These are phyloP conservation scores for Neocucurbitaria cava DNA, from an alignment of 2,329 filamentous ascomycete genomes.

Conservation along the genomic window DNA sequence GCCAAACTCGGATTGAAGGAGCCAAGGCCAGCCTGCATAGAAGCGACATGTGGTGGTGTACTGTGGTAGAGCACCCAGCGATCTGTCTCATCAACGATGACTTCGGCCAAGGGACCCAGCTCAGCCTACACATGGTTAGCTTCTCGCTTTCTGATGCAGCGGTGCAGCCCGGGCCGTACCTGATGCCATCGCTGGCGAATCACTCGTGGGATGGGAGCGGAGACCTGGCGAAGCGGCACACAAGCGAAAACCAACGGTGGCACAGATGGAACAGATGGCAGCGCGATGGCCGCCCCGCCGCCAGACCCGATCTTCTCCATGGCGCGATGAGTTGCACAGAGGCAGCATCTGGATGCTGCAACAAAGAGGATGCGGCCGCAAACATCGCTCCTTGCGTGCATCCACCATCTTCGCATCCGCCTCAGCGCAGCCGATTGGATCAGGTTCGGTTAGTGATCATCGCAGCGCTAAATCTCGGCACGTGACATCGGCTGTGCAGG, in stretches of 20 bases:
- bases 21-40: constrained; percentile 15
- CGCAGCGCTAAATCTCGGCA: constrained; percentile 2
- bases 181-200: not conserved
- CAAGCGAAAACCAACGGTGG: constrained; percentile 7
- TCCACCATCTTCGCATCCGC: not conserved
- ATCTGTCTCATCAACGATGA: not conserved
- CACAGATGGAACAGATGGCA: not conserved
- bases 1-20: constrained; percentile 5
- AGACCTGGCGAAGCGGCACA: not conserved
- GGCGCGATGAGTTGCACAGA: constrained; percentile 5
- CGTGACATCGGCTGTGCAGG: constrained; percentile 21
- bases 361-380: constrained; percentile 12
- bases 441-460: not conserved
- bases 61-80: not conserved
- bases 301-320: constrained; percentile 1
- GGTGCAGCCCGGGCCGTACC: not conserved
- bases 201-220: not conserved
- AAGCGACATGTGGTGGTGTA: constrained; percentile 1
- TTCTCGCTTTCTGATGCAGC: not conserved
- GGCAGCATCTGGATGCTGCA: not conserved
- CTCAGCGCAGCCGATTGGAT: constrained; percentile 9
- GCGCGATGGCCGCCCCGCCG: not conserved
- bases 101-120: not conserved
- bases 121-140: not conserved
- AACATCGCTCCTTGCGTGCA: constrained; percentile 5